These are phyloP conservation scores for Pyrenophora seminiperda DNA, from an alignment of 2,329 filamentous ascomycete genomes.

Conservation along the genomic window DNA sequence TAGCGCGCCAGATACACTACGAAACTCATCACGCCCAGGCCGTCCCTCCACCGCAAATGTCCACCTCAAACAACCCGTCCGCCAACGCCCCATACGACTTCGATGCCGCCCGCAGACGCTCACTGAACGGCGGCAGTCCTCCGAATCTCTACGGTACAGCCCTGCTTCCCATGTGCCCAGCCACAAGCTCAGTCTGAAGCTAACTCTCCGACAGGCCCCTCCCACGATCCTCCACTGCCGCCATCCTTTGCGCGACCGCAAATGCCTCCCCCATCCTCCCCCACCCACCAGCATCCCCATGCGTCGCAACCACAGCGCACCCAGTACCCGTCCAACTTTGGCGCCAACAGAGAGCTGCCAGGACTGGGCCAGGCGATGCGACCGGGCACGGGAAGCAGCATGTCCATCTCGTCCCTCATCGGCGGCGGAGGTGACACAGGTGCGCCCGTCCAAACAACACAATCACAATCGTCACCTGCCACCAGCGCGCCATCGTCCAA, in stretches of 20 bases:
- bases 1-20: constrained; percentile 38
- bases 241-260: constrained; percentile 52
- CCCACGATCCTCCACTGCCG: constrained; percentile 49
- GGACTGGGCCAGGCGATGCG: constrained; percentile 58
- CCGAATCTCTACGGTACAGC: constrained; percentile 43
- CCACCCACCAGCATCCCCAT: constrained; percentile 50
- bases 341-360: constrained; percentile 61
- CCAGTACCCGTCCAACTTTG: constrained; percentile 49
- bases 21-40: constrained; percentile 37
- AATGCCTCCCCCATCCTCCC: constrained; percentile 58
- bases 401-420: constrained; percentile 77
- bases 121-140: constrained; percentile 48
- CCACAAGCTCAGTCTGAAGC: constrained; percentile 25
- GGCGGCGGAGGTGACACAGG: constrained; percentile 60
- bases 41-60: constrained; percentile 44
- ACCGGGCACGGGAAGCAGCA: constrained; percentile 65
- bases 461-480: constrained; percentile 57
- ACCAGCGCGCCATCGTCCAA: constrained; percentile 46
- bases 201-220: constrained; percentile 40
- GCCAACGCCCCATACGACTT: constrained; percentile 49
- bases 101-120: constrained; percentile 51
- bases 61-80: constrained; percentile 36
- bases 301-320: constrained; percentile 50
- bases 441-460: constrained; percentile 45
- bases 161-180: constrained; percentile 18